Conservation (phyloP, 768 basidiomycete species). For the Mrakia gelida region DNA sequence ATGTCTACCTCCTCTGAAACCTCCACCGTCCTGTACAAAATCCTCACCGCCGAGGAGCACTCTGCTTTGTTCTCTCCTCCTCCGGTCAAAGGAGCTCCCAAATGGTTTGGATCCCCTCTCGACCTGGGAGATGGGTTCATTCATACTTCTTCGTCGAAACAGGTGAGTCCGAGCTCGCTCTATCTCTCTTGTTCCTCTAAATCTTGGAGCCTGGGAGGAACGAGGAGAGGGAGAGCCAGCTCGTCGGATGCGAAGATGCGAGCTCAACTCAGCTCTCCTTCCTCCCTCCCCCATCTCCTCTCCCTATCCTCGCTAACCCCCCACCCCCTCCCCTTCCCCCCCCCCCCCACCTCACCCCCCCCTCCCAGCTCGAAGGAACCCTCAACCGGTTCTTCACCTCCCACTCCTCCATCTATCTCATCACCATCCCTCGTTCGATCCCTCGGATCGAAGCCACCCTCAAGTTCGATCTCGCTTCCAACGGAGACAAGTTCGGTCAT, state of each 20-base stretch:
- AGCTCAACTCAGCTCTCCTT: too few species aligned
- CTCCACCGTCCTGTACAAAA: slow-evolving; percentile 30
- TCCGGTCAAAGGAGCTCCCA: background rate
- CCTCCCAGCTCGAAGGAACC: slow-evolving; percentile 15
- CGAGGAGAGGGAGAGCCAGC: too few species aligned
- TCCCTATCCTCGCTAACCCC: background rate
- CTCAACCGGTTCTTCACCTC: slow-evolving; percentile 25
- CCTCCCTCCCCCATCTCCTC: too few species aligned
- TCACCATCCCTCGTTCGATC: slow-evolving; percentile 21
- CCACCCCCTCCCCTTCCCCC: background rate
- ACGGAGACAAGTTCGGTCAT: slow-evolving; percentile 26
- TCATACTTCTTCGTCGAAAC: slow-evolving; percentile 14
- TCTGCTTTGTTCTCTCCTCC: slow-evolving; percentile 16
- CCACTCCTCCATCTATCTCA: slow-evolving; percentile 4
- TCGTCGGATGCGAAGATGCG: too few species aligned
- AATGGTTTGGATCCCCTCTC: slow-evolving; percentile 17
- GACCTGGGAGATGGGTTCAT: slow-evolving; percentile 28
- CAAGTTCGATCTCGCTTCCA: slow-evolving; percentile 22
- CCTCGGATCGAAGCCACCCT: slow-evolving; percentile 27
- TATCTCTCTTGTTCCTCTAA: too few species aligned
- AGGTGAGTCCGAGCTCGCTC: background rate
- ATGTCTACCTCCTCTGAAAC: slow-evolving; percentile 17
- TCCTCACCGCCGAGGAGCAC: slow-evolving; percentile 27
- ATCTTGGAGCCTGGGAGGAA: too few species aligned
- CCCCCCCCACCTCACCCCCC: background rate